These are phyloP conservation scores for Passiflora organensis DNA, from an alignment of 345 rosid genomes.

Conservation along the genomic window DNA sequence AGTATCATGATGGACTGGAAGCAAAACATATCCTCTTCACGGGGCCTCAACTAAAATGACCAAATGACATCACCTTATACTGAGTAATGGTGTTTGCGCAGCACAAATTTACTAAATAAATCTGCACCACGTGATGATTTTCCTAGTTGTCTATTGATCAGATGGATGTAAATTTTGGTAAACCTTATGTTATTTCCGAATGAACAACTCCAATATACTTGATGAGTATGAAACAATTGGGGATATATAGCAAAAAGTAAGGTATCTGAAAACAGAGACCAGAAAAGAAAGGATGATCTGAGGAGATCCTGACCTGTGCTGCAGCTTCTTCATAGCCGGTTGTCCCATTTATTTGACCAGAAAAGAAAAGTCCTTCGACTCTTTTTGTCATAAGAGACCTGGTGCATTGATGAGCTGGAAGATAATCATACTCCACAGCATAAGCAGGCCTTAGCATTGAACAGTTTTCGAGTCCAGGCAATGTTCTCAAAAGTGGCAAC, in stretches of 20 bases:
- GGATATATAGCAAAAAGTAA: too few relatives aligned
- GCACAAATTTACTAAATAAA: too few relatives aligned
- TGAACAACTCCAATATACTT: too few relatives aligned
- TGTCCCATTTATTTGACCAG: constrained; percentile 98
- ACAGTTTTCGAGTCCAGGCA: constrained; percentile 97
- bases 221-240: too few relatives aligned
- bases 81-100: too few relatives aligned
- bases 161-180: too few relatives aligned
- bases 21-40: neutral
- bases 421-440: constrained; percentile 97
- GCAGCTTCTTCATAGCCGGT: constrained; percentile 99
- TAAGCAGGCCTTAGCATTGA: constrained; percentile 97
- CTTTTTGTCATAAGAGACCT: constrained; percentile 96
- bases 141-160: too few relatives aligned
- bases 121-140: too few relatives aligned
- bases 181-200: too few relatives aligned
- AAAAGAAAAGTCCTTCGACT: constrained; percentile 89
- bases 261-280: neutral
- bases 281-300: constrained; percentile 2
- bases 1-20: neutral
- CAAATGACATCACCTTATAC: too few relatives aligned
- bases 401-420: constrained; percentile 89
- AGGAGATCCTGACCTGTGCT: constrained; percentile 63
- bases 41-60: too few relatives aligned
- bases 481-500: constrained; percentile 88